phyloP scores from a whole-genome alignment of 2,329 filamentous ascomycete genomes.

The Ophiostoma pallidulum region DNA sequence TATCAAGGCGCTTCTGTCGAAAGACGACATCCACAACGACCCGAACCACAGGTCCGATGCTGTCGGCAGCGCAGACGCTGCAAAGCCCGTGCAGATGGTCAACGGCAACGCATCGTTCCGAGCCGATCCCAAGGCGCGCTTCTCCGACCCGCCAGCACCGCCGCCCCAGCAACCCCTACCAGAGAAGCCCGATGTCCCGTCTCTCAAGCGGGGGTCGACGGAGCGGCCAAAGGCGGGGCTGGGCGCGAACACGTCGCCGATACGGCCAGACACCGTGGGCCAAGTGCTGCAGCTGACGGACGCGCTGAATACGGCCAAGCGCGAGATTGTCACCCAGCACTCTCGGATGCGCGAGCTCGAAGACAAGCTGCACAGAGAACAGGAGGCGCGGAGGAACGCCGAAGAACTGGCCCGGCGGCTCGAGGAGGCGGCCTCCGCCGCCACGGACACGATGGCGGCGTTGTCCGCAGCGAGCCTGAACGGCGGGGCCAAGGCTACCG shows the following conservation, averaged over 20 bases:
- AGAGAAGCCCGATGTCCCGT: constrained; percentile 76
- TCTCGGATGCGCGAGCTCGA: constrained; percentile 75
- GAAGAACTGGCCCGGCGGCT: constrained; percentile 71
- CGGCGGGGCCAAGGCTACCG: constrained; percentile 25
- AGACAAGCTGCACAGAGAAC: constrained; percentile 65
- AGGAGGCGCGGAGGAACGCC: constrained; percentile 69
- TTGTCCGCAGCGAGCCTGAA: constrained; percentile 24
- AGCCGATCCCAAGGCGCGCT: constrained; percentile 69
- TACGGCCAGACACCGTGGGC: constrained; percentile 50
- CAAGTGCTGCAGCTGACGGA: constrained; percentile 81
- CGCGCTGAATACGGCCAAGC: constrained; percentile 71
- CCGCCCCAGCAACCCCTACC: constrained; percentile 88
- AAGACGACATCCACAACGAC: constrained; percentile 54
- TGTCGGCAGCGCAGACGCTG: constrained; percentile 12
- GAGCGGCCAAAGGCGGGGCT: constrained; percentile 57
- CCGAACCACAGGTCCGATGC: constrained; percentile 37
- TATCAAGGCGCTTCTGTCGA: constrained; percentile 64
- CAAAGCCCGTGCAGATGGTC: constrained; percentile 24
- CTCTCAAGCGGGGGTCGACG: constrained; percentile 65
- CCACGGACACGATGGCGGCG: background rate
- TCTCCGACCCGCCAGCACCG: constrained; percentile 86
- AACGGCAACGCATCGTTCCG: constrained; percentile 50
- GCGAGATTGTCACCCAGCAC: constrained; percentile 77
- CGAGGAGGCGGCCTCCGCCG: constrained; percentile 38
- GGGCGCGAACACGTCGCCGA: constrained; percentile 43